Base-by-base conservation (phyloP, 345 rosid species). In the Anacardium occidentale region DNA sequence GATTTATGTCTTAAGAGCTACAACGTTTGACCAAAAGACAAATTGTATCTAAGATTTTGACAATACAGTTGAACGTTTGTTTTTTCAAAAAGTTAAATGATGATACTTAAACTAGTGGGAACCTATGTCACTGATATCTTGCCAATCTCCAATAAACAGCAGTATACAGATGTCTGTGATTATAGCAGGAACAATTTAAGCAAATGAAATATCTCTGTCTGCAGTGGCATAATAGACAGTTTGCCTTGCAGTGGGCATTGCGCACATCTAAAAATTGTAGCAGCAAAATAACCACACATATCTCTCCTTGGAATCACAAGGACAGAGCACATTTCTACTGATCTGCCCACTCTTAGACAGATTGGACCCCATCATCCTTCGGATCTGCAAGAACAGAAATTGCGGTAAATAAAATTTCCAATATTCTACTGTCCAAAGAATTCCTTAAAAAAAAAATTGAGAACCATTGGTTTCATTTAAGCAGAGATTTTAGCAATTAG, bases 301-400 rank as follows among this genome's bases (percentile, higher is more conserved):
- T 90, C 92, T 87, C 86, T 90, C 92, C 88, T 91, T 89, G 67
- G 99, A 95, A 83, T 96, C 98, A 63, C 99, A 95, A 0, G 98
- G 99, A 70, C 99, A 95, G 66, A 78, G 81, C 4, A 98, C 96
- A 81, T 92, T 92, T 71, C 96, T 80, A 84, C 99, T 92, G n/a
- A 95, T 86, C 78, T 89, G 90, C 57, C 97, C 96, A 74, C 97
- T 92, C 81, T 89, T 90, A 13, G 96, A 97, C 81, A 92, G 79
- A 78, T 87, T 95, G 42, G 96, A 87, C 1, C 99, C 96, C 97
- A 95, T 85, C 81, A 95, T 73, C 75, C 91, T 95, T 81, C 89
- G 96, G 77, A 95, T 80, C 98, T 92, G 78, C 57, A 82, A 55
- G 12, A 67, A 79, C 24, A 13, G 44, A 67, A 79, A 42, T 12